Percentiles rank a stretch among this genome's conserved stretches.
phyloP scores from a whole-genome alignment of 108 stramenopile genomes.

The Nannochloropsis gaditana region DNA sequence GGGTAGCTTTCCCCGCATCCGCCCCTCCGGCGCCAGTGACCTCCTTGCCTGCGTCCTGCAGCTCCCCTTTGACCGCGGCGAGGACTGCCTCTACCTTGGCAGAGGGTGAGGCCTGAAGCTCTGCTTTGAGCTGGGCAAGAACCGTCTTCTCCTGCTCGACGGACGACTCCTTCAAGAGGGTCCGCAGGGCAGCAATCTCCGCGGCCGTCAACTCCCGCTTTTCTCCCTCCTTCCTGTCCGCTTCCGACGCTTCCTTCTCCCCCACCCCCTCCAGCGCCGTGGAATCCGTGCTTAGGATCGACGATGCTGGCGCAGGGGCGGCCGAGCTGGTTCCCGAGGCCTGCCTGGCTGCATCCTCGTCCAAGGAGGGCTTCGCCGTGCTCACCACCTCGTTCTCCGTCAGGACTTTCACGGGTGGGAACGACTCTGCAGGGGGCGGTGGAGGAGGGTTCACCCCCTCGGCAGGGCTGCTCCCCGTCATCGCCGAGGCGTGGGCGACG shows the following conservation, averaged over 20 bases:
- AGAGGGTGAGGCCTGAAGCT: slow-evolving; percentile 29
- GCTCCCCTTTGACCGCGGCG: background rate
- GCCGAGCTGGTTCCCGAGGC: background rate
- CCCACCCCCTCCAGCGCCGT: slow-evolving; percentile 24
- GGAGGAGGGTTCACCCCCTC: background rate
- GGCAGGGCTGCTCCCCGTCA: slow-evolving; percentile 27
- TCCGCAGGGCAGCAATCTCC: slow-evolving; percentile 47
- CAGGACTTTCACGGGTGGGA: background rate
- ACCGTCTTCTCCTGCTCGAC: slow-evolving; percentile 54
- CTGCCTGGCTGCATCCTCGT: background rate
- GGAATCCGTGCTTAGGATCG: too few relatives aligned
- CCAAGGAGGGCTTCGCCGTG: slow-evolving; percentile 24
- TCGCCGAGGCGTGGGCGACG: slow-evolving; percentile 31
- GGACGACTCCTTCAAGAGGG: slow-evolving; percentile 46
- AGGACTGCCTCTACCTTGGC: background rate
- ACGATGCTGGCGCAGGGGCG: background rate
- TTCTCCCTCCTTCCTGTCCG: slow-evolving; percentile 19
- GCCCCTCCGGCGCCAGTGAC: background rate
- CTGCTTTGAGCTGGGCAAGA: slow-evolving; percentile 42
- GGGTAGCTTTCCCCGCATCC: background rate
- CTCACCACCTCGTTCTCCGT: background rate
- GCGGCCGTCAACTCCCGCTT: slow-evolving; percentile 33
- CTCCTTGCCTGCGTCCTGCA: background rate
- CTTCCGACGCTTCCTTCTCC: slow-evolving; percentile 8
- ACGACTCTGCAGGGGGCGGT: background rate